Percentiles rank a stretch among this genome's conserved stretches.
Evolutionary conservation across 495 filamentous ascomycete genomes (phyloP).

Genomic region (Filosporella fistucella): DNA sequence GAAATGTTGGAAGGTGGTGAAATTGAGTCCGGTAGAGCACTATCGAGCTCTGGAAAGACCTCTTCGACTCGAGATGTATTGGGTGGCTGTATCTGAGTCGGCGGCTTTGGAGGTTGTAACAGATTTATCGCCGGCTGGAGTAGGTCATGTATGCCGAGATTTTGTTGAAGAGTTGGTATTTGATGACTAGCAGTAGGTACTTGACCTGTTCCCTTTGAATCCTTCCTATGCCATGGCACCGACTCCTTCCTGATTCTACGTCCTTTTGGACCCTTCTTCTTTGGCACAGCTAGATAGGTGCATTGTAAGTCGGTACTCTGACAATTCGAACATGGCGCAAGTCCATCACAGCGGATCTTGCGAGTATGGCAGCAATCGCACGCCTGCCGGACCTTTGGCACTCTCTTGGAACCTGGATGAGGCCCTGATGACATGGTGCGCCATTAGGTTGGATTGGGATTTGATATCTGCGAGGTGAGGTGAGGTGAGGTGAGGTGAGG

Average conservation of each 20-base stretch:
- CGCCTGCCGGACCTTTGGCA: conserved; percentile 15
- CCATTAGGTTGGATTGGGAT: too few species aligned
- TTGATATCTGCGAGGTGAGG: too few species aligned
- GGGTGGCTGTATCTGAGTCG: too few species aligned
- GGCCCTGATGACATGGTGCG: background rate
- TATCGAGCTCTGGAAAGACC: too few species aligned
- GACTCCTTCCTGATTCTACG: background rate
- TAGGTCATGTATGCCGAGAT: too few species aligned
- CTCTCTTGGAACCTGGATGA: background rate
- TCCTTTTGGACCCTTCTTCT: conserved; percentile 15
- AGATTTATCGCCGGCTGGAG: too few species aligned
- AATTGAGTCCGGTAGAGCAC: too few species aligned
- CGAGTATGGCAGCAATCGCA: conserved; percentile 21
- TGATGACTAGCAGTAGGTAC: too few species aligned
- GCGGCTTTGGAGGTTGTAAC: too few species aligned
- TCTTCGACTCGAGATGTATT: too few species aligned
- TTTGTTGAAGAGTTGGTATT: too few species aligned
- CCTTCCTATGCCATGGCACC: background rate
- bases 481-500: background rate
- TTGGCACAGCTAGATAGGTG: conserved; percentile 11
- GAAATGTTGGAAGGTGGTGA: too few species aligned
- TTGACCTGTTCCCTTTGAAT: background rate
- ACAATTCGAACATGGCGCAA: conserved; percentile 13
- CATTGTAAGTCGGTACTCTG: background rate
- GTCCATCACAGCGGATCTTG: conserved; percentile 21